Base-by-base conservation (phyloP, 164 flowering plant species). In the Vitis amurensis region DNA sequence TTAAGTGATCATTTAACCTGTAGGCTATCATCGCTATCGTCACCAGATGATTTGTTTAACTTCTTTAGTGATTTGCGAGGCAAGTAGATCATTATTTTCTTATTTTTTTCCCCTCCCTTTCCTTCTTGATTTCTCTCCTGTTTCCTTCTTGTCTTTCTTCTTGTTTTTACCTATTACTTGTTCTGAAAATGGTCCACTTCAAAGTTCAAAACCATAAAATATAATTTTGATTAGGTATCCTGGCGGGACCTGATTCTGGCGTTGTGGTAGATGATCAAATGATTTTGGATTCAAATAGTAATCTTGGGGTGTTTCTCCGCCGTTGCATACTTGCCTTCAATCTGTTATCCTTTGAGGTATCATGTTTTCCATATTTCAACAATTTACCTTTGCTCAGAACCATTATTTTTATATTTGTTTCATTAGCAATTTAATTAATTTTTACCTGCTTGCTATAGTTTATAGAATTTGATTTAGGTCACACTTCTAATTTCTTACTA, bases 41-140 rank as follows among this genome's bases (percentile, higher is more conserved):
- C 91, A 5, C 91, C 97, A n/a, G 99, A 92, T 79, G 99, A 95
- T 71, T 81, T 92, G 78, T 92, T 92, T 69, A 89, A 82, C 76
- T 79, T 92, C 72, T 92, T 94, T 69, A 71, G 52, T 68, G 83
- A 82, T 11, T 76, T 92, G 75, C 86, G 90, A 79, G 90, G 98
- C 89, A 44, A 70, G 86, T 60, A 55, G 2, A 44, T 30, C 19
- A 29, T 31, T n/a, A n/a, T 64, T 8, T 50, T 5, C 5, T 60
- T 14, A 5, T 64, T 16, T 53, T 59, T 59, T 52, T n/a, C 30
- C 12, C 53, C 6, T 0, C 13, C 47, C 49, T 67, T 3, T 70
- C 10, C 9, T 19, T 29, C 23, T 55, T 3, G n/a, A 1, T 48
- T 16, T 57, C 2, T 64, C 4, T 60, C 61, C 31, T 64, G n/a